Conservation (phyloP, 108 stramenopile species). For the Stephanodiscus triporus region DNA sequence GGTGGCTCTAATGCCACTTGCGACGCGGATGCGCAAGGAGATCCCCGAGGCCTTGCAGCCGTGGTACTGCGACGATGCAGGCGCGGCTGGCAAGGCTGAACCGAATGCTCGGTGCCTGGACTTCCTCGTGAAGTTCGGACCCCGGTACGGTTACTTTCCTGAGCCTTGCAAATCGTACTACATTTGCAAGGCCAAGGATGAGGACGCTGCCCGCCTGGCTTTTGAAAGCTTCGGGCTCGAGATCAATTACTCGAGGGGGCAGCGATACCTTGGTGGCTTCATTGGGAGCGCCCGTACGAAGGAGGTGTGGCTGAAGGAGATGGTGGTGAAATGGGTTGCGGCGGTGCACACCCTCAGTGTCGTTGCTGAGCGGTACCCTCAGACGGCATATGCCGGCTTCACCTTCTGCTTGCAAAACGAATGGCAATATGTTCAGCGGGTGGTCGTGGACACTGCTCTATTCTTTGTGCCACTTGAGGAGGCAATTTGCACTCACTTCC, state of each 20-base stretch:
- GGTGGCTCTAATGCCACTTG: constrained; percentile 25
- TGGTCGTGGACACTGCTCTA: constrained; percentile 6
- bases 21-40: background rate
- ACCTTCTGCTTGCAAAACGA: constrained; percentile 18
- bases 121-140: background rate
- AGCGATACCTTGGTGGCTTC: constrained; percentile 38
- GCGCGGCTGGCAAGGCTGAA: constrained; percentile 12
- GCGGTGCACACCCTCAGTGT: constrained; percentile 11
- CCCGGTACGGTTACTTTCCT: background rate
- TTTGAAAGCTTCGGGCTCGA: background rate
- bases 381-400: constrained; percentile 31
- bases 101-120: background rate
- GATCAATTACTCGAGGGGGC: constrained; percentile 10
- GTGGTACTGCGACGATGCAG: constrained; percentile 45
- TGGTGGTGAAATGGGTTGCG: constrained; percentile 13
- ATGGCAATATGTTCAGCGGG: constrained; percentile 36
- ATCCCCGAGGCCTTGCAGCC: constrained; percentile 14
- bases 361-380: constrained; percentile 28
- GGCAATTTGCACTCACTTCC: constrained; percentile 14
- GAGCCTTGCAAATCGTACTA: background rate
- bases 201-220: background rate
- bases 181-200: constrained; percentile 8
- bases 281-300: constrained; percentile 7
- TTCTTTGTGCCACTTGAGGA: constrained; percentile 13
- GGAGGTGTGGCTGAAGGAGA: constrained; percentile 15